These are phyloP conservation scores for Podaxis sp. DNA, from an alignment of 768 basidiomycete species.

Conservation along the genomic window DNA sequence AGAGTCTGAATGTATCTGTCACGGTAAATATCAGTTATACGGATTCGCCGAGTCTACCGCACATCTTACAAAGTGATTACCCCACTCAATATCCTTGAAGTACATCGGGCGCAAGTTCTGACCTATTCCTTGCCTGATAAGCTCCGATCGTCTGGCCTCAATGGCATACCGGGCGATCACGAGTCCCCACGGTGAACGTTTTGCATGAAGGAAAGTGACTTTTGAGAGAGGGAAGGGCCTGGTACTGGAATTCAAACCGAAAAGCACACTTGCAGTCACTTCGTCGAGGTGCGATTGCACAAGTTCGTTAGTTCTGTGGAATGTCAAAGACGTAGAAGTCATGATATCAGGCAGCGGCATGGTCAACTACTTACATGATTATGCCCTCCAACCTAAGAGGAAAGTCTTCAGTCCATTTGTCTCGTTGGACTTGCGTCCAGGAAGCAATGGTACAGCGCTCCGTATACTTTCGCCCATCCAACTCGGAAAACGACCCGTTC, in stretches of 20 bases:
- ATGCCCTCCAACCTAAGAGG: not conserved
- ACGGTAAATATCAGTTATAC: not conserved
- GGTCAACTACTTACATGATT: not conserved
- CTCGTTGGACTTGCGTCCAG: not conserved
- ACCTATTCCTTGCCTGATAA: not conserved
- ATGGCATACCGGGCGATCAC: no score
- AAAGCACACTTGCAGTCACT: not conserved
- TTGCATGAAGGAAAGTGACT: not conserved
- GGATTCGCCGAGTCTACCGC: not conserved
- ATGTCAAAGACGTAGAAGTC: no score
- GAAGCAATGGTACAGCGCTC: not conserved
- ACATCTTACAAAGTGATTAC: not conserved
- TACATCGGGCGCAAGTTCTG: not conserved
- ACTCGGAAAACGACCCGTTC: not conserved
- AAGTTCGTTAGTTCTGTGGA: not conserved
- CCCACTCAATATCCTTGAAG: not conserved
- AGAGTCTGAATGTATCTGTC: not conserved
- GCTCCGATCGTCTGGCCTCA: not conserved
- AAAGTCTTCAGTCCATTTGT: not conserved
- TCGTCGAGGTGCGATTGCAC: not conserved
- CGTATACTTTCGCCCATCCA: not conserved
- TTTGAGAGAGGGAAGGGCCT: not conserved
- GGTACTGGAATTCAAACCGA: not conserved
- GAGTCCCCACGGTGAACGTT: not conserved
- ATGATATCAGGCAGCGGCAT: not conserved